Evolutionary conservation across 75 land plant species (phyloP).

Genomic region (Selaginella moellendorffii): DNA sequence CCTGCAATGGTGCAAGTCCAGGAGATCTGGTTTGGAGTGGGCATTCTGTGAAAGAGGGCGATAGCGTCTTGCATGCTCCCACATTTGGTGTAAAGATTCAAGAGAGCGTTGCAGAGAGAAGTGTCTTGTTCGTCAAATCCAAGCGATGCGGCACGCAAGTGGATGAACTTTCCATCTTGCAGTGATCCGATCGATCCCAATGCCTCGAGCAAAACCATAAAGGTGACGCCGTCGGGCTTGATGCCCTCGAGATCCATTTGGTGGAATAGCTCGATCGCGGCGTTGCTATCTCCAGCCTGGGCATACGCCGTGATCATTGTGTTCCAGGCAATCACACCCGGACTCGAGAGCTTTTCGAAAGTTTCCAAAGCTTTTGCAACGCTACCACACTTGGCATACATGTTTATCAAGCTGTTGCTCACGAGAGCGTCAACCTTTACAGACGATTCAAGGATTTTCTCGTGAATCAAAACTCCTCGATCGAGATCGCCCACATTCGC

Average conservation of each 20-base stretch:
- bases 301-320: neutral
- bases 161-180: neutral
- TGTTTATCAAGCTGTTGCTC: constrained; percentile 2
- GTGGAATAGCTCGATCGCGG: neutral
- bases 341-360: neutral
- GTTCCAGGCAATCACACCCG: neutral
- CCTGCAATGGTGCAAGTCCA: neutral
- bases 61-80: neutral
- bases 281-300: neutral
- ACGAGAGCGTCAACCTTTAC: neutral
- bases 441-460: neutral
- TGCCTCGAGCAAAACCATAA: neutral
- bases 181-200: neutral
- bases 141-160: neutral
- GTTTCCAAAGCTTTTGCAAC: neutral
- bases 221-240: neutral
- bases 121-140: neutral
- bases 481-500: neutral
- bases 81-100: neutral
- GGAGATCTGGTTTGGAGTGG: neutral
- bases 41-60: neutral
- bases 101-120: neutral
- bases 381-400: constrained; percentile 5
- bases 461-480: neutral
- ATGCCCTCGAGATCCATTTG: neutral